Percentiles rank a stretch among this genome's conserved stretches.
phyloP scores from a whole-genome alignment of 129 eudicot species.

The Erigeron canadensis region DNA sequence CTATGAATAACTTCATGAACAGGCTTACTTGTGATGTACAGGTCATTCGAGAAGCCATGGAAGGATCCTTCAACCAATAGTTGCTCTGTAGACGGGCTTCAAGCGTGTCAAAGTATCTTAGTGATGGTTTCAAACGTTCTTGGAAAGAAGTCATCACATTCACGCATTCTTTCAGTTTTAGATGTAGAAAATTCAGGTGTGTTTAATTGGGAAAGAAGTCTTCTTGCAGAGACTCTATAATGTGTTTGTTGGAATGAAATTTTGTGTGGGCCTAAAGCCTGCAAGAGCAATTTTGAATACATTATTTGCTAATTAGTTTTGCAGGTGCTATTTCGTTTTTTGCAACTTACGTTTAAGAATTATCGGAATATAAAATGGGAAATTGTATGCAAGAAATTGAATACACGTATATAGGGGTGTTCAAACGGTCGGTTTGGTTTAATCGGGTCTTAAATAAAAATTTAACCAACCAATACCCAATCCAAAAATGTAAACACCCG shows the following conservation, averaged over 20 bases:
- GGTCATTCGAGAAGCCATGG: slow-evolving; percentile 81
- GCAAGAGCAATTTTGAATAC: slow-evolving; percentile 8
- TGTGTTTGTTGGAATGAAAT: slow-evolving; percentile 1
- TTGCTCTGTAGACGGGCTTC: slow-evolving; percentile 48
- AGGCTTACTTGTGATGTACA: slow-evolving; percentile 13
- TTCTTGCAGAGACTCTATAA: slow-evolving; percentile 37
- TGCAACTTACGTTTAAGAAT: neutral
- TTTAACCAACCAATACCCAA: too few species aligned
- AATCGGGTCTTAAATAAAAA: too few species aligned
- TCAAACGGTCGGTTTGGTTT: too few species aligned
- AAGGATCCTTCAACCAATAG: slow-evolving; percentile 38
- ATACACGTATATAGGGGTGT: too few species aligned
- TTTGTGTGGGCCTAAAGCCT: slow-evolving; percentile 1
- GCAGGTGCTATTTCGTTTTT: neutral
- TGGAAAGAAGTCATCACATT: slow-evolving; percentile 38
- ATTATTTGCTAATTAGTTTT: neutral
- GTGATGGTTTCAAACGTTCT: slow-evolving; percentile 44
- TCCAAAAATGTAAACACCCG: too few species aligned
- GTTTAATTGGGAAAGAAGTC: slow-evolving; percentile 64
- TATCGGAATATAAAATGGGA: too few species aligned
- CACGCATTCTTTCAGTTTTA: slow-evolving; percentile 32
- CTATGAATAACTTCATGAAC: neutral
- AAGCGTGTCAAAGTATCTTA: slow-evolving; percentile 66
- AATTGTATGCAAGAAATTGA: too few species aligned
- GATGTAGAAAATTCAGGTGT: slow-evolving; percentile 51